Conservation (phyloP, 345 rosid species). For the Arabidopsis thaliana region DNA sequence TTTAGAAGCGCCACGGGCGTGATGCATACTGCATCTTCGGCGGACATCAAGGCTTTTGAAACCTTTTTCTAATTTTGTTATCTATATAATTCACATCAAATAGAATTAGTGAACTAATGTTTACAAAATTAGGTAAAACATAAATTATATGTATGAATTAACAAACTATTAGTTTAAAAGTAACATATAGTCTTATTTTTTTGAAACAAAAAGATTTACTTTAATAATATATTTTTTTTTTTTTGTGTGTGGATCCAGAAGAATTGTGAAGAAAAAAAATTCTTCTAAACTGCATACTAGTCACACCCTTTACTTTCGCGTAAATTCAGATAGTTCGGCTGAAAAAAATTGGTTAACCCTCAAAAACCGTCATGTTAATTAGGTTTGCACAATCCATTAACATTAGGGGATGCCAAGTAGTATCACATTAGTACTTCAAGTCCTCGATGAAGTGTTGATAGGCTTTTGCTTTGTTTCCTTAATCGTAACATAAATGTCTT, state of each 20-base stretch:
- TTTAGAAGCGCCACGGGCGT: background rate
- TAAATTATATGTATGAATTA: background rate
- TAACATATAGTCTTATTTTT: no score
- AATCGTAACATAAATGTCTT: background rate
- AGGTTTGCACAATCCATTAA: background rate
- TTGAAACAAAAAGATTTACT: no score
- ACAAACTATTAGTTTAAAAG: background rate
- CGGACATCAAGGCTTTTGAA: slow-evolving; percentile 26
- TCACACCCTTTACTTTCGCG: background rate
- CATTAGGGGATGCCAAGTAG: no score
- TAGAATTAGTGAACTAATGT: background rate
- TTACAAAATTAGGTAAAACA: background rate
- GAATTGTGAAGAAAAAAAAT: no score
- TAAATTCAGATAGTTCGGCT: background rate
- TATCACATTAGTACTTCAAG: background rate
- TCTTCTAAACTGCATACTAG: no score
- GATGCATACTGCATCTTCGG: slow-evolving; percentile 1
- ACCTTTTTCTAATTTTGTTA: background rate
- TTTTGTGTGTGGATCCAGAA: no score
- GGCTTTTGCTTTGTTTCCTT: background rate
- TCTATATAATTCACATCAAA: background rate
- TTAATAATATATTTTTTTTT: no score
- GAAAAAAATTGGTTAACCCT: background rate
- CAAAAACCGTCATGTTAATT: background rate
- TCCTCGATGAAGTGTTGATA: background rate